Evolutionary conservation across 2,329 filamentous ascomycete genomes (phyloP).

Genomic region (Epichloe elymi): DNA sequence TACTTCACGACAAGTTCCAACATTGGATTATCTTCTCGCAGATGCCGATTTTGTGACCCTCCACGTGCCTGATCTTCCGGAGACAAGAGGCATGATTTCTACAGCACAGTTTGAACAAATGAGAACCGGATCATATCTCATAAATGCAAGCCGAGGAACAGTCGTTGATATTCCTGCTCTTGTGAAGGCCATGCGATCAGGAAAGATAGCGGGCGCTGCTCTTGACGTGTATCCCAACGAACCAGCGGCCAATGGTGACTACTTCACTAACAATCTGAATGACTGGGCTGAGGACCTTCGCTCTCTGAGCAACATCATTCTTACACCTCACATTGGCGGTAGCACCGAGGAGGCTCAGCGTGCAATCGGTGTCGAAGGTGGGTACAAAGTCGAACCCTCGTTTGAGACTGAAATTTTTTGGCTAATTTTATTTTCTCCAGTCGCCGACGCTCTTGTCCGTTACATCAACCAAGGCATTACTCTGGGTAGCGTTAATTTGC

Average conservation of each 20-base stretch:
- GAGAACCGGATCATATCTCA: slow-evolving; percentile 85
- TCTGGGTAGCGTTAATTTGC: slow-evolving; percentile 85
- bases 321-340: slow-evolving; percentile 93
- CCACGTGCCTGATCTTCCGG: slow-evolving; percentile 84
- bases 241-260: slow-evolving; percentile 85
- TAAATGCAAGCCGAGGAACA: slow-evolving; percentile 89
- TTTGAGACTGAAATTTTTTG: not conserved
- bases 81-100: slow-evolving; percentile 91
- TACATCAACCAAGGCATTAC: slow-evolving; percentile 96
- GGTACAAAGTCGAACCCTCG: slow-evolving; percentile 4
- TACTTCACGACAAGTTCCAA: slow-evolving; percentile 70
- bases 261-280: slow-evolving; percentile 79
- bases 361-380: slow-evolving; percentile 81
- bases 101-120: slow-evolving; percentile 67
- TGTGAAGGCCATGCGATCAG: slow-evolving; percentile 71
- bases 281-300: slow-evolving; percentile 75
- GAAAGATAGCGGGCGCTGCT: slow-evolving; percentile 87
- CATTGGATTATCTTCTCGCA: slow-evolving; percentile 61
- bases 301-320: slow-evolving; percentile 77
- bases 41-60: slow-evolving; percentile 85
- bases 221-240: slow-evolving; percentile 93
- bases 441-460: slow-evolving; percentile 72
- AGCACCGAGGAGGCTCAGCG: slow-evolving; percentile 96
- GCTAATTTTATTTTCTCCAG: slow-evolving; percentile 24
- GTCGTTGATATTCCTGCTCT: slow-evolving; percentile 91